These are phyloP conservation scores for Epichloe scottii DNA, from an alignment of 2,329 filamentous ascomycete species.

Conservation along the genomic window DNA sequence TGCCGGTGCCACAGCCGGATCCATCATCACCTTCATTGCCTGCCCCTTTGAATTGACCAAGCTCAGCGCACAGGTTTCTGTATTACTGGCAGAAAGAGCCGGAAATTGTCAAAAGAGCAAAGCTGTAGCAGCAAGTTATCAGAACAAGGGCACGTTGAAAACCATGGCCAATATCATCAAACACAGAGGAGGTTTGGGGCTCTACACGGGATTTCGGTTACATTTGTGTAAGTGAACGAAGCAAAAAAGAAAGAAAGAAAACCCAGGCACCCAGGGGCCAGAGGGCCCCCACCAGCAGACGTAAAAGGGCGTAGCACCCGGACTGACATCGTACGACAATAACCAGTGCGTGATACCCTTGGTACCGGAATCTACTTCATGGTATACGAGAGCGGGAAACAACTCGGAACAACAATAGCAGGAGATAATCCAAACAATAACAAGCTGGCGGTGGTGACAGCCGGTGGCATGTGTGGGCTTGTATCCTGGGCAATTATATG, in stretches of 20 bases:
- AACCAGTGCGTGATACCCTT: conserved; percentile 63
- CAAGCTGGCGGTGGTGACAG: conserved; percentile 64
- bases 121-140: conserved; percentile 54
- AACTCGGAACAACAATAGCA: conserved; percentile 62
- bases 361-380: conserved; percentile 81
- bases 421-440: conserved; percentile 63
- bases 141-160: conserved; percentile 64
- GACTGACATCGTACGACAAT: neutral
- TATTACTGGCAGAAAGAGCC: conserved; percentile 49
- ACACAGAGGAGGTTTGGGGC: conserved; percentile 57
- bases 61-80: conserved; percentile 73
- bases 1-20: conserved; percentile 68
- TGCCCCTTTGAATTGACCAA: conserved; percentile 89
- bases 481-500: conserved; percentile 71
- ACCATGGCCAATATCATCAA: conserved; percentile 67
- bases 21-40: conserved; percentile 66
- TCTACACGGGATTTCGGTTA: conserved; percentile 71
- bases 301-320: neutral
- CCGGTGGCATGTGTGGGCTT: conserved; percentile 70
- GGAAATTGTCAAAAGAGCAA: conserved; percentile 33
- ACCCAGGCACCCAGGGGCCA: too few relatives aligned
- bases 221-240: conserved; percentile 54
- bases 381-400: conserved; percentile 79
- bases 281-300: neutral
- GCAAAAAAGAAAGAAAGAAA: too few relatives aligned